These are phyloP conservation scores for Pseudozyma tsukubaensis DNA, from an alignment of 1,284 basidiomycete species.

Conservation along the genomic window DNA sequence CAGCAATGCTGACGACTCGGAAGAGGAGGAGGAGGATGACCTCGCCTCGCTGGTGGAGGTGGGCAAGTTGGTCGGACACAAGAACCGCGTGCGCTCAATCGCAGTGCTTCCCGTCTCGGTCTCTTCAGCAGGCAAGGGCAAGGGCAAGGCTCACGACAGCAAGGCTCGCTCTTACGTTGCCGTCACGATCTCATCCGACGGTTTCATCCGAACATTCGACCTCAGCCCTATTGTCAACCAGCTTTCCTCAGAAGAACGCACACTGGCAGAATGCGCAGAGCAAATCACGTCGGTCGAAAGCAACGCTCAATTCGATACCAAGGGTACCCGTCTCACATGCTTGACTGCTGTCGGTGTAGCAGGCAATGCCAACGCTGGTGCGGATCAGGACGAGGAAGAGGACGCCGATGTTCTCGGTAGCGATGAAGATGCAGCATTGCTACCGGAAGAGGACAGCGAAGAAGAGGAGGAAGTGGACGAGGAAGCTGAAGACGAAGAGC, in stretches of 20 bases:
- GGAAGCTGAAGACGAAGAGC: constrained; percentile 51
- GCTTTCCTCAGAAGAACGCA: constrained; percentile 9
- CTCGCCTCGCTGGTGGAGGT: constrained; percentile 49
- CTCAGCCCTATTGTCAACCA: constrained; percentile 37
- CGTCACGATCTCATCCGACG: constrained; percentile 66
- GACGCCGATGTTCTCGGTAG: constrained; percentile 42
- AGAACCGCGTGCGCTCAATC: constrained; percentile 60
- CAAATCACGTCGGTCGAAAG: constrained; percentile 32
- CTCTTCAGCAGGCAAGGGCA: constrained; percentile 14
- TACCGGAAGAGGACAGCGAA: constrained; percentile 25
- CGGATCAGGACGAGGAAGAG: constrained; percentile 35
- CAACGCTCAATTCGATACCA: constrained; percentile 57
- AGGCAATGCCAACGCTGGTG: constrained; percentile 4
- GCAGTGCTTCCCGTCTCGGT: constrained; percentile 37
- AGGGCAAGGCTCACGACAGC: constrained; percentile 9
- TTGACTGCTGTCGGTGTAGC: constrained; percentile 58
- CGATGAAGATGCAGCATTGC: constrained; percentile 30
- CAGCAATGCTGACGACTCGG: constrained; percentile 18
- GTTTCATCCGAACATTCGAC: constrained; percentile 63
- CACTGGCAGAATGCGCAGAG: constrained; percentile 14
- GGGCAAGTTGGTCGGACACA: constrained; percentile 60
- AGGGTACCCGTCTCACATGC: constrained; percentile 63
- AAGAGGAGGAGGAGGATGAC: constrained; percentile 39
- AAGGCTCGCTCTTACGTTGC: constrained; percentile 33
- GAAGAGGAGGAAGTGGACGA: constrained; percentile 48